A percentile compares a stretch with the other conserved stretches of the same genome.
Conservation (phyloP, 192 early-diverging fungal genomes). For the Mortierella hygrophila region DNA sequence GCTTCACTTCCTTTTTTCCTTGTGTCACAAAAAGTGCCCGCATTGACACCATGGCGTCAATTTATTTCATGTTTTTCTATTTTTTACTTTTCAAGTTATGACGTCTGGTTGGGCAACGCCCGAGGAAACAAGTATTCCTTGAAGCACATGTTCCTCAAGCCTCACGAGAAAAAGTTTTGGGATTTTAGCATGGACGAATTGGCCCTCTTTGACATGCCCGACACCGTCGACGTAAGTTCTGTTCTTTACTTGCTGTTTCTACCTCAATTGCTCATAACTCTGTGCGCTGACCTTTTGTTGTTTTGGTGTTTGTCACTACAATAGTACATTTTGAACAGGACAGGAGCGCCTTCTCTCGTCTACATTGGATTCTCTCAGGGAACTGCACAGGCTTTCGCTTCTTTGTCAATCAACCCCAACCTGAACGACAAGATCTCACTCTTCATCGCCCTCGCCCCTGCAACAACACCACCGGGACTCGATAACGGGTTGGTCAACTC, state of each 20-base stretch:
- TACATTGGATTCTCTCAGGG: constrained; percentile 99
- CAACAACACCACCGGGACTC: constrained; percentile 85
- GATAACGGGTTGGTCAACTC: constrained; percentile 86
- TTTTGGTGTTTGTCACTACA: neutral
- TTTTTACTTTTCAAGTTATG: constrained; percentile 67
- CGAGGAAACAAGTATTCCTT: constrained; percentile 96
- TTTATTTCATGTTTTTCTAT: constrained; percentile 13
- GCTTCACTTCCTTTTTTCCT: neutral
- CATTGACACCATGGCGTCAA: neutral
- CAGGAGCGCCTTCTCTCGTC: constrained; percentile 82
- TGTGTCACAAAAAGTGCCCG: neutral
- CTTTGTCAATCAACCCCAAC: constrained; percentile 80
- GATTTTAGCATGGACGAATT: constrained; percentile 95
- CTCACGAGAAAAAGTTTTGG: constrained; percentile 85
- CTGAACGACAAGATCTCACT: constrained; percentile 90
- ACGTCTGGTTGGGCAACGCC: constrained; percentile 97
- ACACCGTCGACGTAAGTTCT: constrained; percentile 79
- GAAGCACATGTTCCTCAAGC: constrained; percentile 78
- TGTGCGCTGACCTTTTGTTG: neutral
- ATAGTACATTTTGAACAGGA: constrained; percentile 86
- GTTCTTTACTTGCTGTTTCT: neutral
- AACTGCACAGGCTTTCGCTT: constrained; percentile 89
- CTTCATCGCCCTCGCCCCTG: constrained; percentile 93
- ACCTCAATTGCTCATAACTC: neutral
- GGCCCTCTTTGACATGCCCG: constrained; percentile 87